A percentile compares a stretch with the other conserved stretches of the same genome.
phyloP scores from a whole-genome alignment of 139 green algal genomes.

The Picochlorum sp. region DNA sequence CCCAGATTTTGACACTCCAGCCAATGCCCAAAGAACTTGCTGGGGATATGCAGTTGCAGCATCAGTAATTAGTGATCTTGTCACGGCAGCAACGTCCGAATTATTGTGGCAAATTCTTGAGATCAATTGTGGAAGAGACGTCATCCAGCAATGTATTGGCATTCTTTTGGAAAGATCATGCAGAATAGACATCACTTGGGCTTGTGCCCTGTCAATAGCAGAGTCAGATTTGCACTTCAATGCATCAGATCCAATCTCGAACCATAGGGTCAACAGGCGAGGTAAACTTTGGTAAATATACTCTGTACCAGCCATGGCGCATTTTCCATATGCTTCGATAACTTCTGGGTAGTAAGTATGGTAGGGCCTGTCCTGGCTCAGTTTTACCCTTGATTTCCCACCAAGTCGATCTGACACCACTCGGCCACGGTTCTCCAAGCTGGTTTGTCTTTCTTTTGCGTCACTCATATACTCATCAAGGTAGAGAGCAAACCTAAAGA shows the following conservation, averaged over 20 bases:
- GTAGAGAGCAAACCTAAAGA: conserved; percentile 80
- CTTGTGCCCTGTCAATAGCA: not conserved
- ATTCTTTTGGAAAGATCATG: conserved; percentile 37
- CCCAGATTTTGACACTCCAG: conserved; percentile 58
- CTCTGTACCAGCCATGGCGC: conserved; percentile 47
- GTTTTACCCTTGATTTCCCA: conserved; percentile 31
- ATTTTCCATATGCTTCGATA: conserved; percentile 61
- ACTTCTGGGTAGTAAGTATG: conserved; percentile 55
- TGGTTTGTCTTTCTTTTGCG: conserved; percentile 19
- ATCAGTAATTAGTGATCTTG: conserved; percentile 42
- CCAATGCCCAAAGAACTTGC: conserved; percentile 77
- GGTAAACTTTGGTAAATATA: conserved; percentile 78
- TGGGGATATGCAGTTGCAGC: conserved; percentile 29
- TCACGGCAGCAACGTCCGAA: conserved; percentile 47
- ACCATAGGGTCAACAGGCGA: conserved; percentile 90
- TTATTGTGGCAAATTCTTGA: conserved; percentile 79
- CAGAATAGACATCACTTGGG: conserved; percentile 35
- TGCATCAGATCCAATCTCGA: conserved; percentile 65
- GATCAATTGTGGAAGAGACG: conserved; percentile 84
- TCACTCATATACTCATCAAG: conserved; percentile 52
- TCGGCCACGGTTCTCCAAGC: not conserved
- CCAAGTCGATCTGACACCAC: conserved; percentile 26
- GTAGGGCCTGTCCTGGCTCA: conserved; percentile 54
- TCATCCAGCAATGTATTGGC: conserved; percentile 71
- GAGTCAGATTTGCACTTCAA: not conserved